Conservation (phyloP, 2,329 filamentous ascomycete species). For the Periglandula ipomoeae region DNA sequence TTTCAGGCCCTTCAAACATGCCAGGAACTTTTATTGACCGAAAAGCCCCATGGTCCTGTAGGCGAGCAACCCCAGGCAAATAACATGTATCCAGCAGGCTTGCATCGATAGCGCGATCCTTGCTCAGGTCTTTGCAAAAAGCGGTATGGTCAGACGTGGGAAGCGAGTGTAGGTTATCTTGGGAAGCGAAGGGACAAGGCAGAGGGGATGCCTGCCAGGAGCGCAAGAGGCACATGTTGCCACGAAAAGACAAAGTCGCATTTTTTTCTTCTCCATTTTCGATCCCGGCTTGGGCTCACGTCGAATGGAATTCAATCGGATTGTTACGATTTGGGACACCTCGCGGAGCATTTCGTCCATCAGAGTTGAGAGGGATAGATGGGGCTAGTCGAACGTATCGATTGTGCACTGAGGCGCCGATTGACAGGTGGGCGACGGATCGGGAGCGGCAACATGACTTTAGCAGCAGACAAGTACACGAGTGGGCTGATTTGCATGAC, state of each 20-base stretch:
- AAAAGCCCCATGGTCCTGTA: neutral
- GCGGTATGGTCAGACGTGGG: neutral
- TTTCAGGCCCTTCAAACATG: neutral
- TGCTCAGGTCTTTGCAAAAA: neutral
- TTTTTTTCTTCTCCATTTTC: too few relatives aligned
- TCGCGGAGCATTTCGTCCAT: slow-evolving; percentile 9
- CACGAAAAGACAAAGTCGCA: too few relatives aligned
- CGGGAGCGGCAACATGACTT: neutral
- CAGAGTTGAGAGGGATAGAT: neutral
- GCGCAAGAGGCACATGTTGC: too few relatives aligned
- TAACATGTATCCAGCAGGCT: neutral
- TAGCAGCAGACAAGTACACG: neutral
- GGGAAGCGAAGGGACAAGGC: too few relatives aligned
- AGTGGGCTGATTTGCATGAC: too few relatives aligned
- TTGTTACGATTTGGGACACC: neutral
- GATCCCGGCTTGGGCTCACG: too few relatives aligned
- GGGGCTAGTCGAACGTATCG: neutral
- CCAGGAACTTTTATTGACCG: too few relatives aligned
- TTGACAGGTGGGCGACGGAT: slow-evolving; percentile 1
- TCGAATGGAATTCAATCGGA: neutral
- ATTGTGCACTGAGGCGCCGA: slow-evolving; percentile 8
- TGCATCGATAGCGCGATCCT: neutral
- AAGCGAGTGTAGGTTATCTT: neutral
- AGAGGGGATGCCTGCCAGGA: too few relatives aligned
- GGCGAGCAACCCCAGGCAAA: neutral